Evolutionary conservation across 371 early-diverging fungal species (phyloP).

Genomic region (Saksenaea oblongispora): DNA sequence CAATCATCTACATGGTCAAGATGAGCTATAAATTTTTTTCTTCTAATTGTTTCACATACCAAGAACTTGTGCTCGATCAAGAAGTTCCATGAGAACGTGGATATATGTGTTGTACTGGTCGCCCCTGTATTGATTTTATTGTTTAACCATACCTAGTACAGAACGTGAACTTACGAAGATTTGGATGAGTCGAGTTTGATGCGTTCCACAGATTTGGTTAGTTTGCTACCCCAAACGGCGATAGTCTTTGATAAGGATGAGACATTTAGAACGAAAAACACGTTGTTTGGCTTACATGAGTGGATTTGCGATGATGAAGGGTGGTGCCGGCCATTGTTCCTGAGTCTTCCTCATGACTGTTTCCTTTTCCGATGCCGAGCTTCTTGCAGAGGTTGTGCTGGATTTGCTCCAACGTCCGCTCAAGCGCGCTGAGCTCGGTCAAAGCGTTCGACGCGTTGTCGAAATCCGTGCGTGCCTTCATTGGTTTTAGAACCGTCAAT

Average conservation of each 20-base stretch:
- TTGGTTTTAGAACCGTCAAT: conserved; percentile 17
- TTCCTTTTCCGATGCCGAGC: neutral
- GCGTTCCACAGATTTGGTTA: conserved; percentile 36
- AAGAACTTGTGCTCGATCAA: conserved; percentile 22
- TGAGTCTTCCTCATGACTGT: neutral
- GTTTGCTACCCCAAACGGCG: conserved; percentile 31
- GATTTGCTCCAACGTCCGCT: conserved; percentile 24
- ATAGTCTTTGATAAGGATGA: conserved; percentile 9
- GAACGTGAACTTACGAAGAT: conserved; percentile 23
- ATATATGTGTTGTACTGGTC: conserved; percentile 32
- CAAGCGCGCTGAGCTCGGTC: conserved; percentile 13
- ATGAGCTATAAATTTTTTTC: neutral
- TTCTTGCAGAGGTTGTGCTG: conserved; percentile 22
- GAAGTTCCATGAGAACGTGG: conserved; percentile 26
- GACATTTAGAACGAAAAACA: neutral
- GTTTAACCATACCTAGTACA: neutral
- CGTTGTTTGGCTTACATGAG: neutral
- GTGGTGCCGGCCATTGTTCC: neutral
- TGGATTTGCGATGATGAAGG: neutral
- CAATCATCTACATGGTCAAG: conserved; percentile 20
- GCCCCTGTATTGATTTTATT: conserved; percentile 8
- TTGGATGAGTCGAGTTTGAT: conserved; percentile 27
- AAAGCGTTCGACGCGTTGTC: neutral
- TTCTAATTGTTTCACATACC: conserved; percentile 22
- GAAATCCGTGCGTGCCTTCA: conserved; percentile 14